Evolutionary conservation across 164 flowering plant species (phyloP).

Genomic region (Cinnamomum chago): DNA sequence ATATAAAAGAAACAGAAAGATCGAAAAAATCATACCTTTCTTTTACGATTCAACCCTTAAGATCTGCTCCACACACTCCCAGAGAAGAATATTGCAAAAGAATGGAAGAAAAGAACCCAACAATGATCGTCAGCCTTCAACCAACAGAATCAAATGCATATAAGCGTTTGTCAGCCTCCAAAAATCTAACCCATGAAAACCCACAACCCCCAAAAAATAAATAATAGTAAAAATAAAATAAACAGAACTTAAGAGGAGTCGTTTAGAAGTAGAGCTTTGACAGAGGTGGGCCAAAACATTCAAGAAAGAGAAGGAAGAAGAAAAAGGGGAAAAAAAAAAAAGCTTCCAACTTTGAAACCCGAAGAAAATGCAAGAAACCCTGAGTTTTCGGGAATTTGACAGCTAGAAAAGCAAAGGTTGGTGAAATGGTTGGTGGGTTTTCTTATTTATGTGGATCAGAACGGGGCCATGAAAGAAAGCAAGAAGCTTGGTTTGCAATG

Average conservation of each 20-base stretch:
- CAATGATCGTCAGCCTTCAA: slow-evolving; percentile 20
- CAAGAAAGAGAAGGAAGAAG: slow-evolving; percentile 1
- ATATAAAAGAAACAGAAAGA: slow-evolving; percentile 4
- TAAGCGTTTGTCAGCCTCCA: slow-evolving; percentile 31
- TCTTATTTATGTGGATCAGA: slow-evolving; percentile 17
- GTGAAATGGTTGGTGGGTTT: slow-evolving; percentile 48
- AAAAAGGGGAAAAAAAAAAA: not conserved
- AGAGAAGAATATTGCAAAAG: slow-evolving; percentile 20
- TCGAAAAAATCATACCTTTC: slow-evolving; percentile 26
- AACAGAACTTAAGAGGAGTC: slow-evolving; percentile 28
- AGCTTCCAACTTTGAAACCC: slow-evolving; percentile 11
- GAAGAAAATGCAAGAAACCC: slow-evolving; percentile 16
- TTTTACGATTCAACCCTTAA: slow-evolving; percentile 34
- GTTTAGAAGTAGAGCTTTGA: slow-evolving; percentile 34
- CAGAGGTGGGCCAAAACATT: slow-evolving; percentile 35
- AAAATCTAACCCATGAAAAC: slow-evolving; percentile 24
- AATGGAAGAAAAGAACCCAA: slow-evolving; percentile 14
- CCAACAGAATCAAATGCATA: slow-evolving; percentile 31
- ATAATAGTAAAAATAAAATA: slow-evolving; percentile 2
- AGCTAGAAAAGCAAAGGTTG: slow-evolving; percentile 26
- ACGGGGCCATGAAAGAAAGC: slow-evolving; percentile 34
- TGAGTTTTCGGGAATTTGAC: slow-evolving; percentile 7
- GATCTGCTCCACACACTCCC: slow-evolving; percentile 33
- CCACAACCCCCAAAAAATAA: slow-evolving; percentile 23
- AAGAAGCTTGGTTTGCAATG: slow-evolving; percentile 72